Percentiles rank a stretch among this genome's conserved stretches.
Evolutionary conservation across 805 yeast genomes (phyloP).

Genomic region (Yamadazyma laniorum): DNA sequence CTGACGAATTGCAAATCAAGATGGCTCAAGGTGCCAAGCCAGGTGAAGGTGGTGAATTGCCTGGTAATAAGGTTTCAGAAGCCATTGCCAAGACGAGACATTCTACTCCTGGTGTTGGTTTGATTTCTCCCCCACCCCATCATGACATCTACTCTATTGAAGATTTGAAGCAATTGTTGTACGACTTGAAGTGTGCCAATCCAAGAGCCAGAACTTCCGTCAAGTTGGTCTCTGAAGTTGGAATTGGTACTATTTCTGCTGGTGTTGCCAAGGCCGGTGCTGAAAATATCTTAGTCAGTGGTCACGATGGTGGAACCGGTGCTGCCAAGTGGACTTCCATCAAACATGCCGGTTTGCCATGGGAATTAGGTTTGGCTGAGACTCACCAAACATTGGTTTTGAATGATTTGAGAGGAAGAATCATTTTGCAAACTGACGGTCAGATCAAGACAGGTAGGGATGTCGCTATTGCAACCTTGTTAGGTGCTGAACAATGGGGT

Average conservation of each 20-base stretch:
- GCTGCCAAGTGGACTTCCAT: slow-evolving; percentile 98
- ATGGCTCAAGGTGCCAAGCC: slow-evolving; percentile 99
- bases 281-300: slow-evolving; percentile 91
- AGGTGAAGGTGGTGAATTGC: slow-evolving; percentile 99
- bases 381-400: slow-evolving; percentile 95
- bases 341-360: slow-evolving; percentile 95
- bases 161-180: slow-evolving; percentile 93
- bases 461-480: slow-evolving; percentile 90
- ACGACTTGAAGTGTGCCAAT: slow-evolving; percentile 93
- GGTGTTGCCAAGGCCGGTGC: slow-evolving; percentile 99
- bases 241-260: slow-evolving; percentile 98
- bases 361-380: slow-evolving; percentile 98
- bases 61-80: slow-evolving; percentile 87
- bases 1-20: slow-evolving; percentile 96
- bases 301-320: slow-evolving; percentile 99
- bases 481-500: slow-evolving; percentile 99
- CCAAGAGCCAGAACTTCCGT: slow-evolving; percentile 97
- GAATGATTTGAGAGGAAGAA: slow-evolving; percentile 94
- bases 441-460: slow-evolving; percentile 97
- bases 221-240: slow-evolving; percentile 95
- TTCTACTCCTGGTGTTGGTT: slow-evolving; percentile 94
- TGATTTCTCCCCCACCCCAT: slow-evolving; percentile 98
- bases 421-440: slow-evolving; percentile 96
- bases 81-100: slow-evolving; percentile 93
- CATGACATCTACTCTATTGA: slow-evolving; percentile 98